Conservation (phyloP, 352 stramenopile genomes). For the Phytophthora citricola region DNA sequence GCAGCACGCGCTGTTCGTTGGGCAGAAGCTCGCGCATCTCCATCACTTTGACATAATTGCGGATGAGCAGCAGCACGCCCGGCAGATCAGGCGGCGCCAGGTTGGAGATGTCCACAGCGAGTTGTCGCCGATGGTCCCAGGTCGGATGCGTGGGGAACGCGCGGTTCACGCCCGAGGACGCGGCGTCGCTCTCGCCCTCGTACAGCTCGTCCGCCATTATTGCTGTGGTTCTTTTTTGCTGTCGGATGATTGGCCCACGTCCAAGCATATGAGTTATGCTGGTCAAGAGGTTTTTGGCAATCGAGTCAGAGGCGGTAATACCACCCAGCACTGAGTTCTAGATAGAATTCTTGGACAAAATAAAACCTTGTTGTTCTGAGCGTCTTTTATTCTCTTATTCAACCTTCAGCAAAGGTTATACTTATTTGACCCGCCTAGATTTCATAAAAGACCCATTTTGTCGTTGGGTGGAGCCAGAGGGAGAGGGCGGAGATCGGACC, state of each 20-base stretch:
- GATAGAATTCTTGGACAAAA: background rate
- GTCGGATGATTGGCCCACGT: background rate
- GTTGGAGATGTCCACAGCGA: constrained; percentile 73
- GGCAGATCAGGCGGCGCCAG: constrained; percentile 72
- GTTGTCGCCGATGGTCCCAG: constrained; percentile 74
- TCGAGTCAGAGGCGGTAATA: constrained; percentile 17
- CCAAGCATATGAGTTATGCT: constrained; percentile 4
- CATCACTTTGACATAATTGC: constrained; percentile 43
- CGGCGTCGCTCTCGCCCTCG: constrained; percentile 28
- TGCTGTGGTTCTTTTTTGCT: background rate
- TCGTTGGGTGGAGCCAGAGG: constrained; percentile 19
- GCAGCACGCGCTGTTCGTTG: constrained; percentile 27
- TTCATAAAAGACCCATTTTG: background rate
- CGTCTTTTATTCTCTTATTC: too few relatives aligned
- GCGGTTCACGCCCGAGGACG: constrained; percentile 23
- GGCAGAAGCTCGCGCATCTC: constrained; percentile 41
- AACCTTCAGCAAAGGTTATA: too few relatives aligned
- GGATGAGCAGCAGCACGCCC: constrained; percentile 69
- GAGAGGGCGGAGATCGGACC: constrained; percentile 26
- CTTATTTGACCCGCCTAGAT: background rate
- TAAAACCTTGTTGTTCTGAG: background rate
- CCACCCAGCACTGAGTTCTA: background rate
- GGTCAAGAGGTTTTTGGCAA: constrained; percentile 10
- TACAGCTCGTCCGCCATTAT: constrained; percentile 40
- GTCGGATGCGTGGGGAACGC: constrained; percentile 40